Conservation (phyloP, 1,139 yeast genomes). For the Hanseniaspora gamundiae region DNA sequence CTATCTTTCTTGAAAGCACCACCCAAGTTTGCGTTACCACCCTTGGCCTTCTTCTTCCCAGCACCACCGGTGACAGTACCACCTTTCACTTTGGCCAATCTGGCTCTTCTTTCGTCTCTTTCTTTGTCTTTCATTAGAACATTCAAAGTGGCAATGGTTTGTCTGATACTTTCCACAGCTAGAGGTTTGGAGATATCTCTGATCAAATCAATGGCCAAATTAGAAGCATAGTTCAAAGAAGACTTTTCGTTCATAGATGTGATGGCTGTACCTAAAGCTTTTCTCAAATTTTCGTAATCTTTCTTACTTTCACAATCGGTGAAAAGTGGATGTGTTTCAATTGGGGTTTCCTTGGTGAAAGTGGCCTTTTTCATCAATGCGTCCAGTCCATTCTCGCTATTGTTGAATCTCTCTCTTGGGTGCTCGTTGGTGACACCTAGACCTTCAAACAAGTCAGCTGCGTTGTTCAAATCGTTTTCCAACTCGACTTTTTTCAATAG, state of each 20-base stretch:
- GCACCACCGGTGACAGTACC: constrained; percentile 89
- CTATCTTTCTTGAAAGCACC: constrained; percentile 72
- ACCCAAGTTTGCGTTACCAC: constrained; percentile 61
- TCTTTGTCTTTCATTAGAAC: constrained; percentile 78
- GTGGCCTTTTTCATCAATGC: constrained; percentile 13
- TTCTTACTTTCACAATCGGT: constrained; percentile 58
- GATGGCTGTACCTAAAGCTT: constrained; percentile 58
- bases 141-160: constrained; percentile 74
- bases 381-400: constrained; percentile 24
- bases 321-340: constrained; percentile 67
- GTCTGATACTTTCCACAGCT: constrained; percentile 70
- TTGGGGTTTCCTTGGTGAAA: constrained; percentile 55
- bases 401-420: constrained; percentile 48
- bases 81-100: constrained; percentile 60
- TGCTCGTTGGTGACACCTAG: constrained; percentile 65
- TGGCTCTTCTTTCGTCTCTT: constrained; percentile 75
- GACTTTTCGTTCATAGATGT: constrained; percentile 52
- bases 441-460: constrained; percentile 84
- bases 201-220: constrained; percentile 72
- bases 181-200: constrained; percentile 78
- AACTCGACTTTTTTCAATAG: constrained; percentile 68
- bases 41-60: constrained; percentile 88
- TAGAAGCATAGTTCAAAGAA: constrained; percentile 55
- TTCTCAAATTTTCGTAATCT: constrained; percentile 77
- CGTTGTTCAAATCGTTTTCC: constrained; percentile 78